Conservation (phyloP, 768 basidiomycete genomes). For the Tylopilus intermedius region DNA sequence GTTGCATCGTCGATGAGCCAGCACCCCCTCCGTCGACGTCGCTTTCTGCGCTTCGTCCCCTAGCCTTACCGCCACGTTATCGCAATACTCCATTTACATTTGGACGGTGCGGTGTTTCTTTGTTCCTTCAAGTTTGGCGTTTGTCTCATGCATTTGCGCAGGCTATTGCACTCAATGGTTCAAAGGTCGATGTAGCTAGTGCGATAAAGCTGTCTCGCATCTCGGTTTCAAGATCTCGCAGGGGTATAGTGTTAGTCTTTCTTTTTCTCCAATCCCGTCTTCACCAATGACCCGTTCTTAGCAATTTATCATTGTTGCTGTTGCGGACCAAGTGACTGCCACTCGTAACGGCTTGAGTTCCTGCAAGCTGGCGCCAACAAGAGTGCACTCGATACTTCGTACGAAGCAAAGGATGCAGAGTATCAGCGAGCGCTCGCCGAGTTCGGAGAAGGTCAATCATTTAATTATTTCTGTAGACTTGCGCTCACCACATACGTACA, state of each 20-base stretch:
- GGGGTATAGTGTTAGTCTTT: constrained; percentile 51
- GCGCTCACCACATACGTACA: constrained; percentile 23
- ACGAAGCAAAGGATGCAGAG: constrained; percentile 53
- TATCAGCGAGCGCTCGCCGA: constrained; percentile 49
- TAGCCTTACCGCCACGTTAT: no score
- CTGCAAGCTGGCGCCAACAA: constrained; percentile 18
- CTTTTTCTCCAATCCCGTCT: not conserved
- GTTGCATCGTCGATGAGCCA: no score
- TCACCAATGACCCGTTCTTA: constrained; percentile 23
- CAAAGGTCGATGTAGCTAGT: constrained; percentile 43
- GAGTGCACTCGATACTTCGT: constrained; percentile 50
- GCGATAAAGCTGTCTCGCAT: constrained; percentile 62
- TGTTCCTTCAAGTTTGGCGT: not conserved
- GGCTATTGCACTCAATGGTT: constrained; percentile 57
- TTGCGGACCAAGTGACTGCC: constrained; percentile 54
- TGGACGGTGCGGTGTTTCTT: constrained; percentile 49
- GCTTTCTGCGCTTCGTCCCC: no score
- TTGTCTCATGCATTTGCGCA: constrained; percentile 23
- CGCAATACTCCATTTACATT: constrained; percentile 45
- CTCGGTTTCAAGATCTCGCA: constrained; percentile 41
- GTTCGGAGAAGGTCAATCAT: constrained; percentile 49
- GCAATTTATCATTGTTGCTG: constrained; percentile 51
- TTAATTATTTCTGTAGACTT: constrained; percentile 4
- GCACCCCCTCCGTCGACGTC: no score
- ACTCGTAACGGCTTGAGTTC: constrained; percentile 57